Base-by-base conservation (phyloP, 192 early-diverging fungal genomes). In the Backusella luteola region DNA sequence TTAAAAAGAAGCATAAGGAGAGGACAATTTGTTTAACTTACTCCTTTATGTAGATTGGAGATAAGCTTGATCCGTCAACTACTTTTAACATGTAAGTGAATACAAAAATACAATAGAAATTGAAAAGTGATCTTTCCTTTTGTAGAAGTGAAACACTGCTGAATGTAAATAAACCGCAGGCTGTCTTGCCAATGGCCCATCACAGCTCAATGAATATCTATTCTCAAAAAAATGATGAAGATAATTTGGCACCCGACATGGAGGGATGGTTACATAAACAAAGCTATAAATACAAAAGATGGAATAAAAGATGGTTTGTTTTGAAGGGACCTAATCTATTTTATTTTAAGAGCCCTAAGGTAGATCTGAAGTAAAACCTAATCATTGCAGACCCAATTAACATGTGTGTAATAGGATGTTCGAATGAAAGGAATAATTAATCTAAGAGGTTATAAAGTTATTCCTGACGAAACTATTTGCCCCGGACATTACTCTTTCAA, bases 401-500 rank as follows among this genome's bases (percentile, higher is more conserved):
- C 56, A 12, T 63, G 2, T 63, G 56, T 11, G 26, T 29, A 29
- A 19, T 42, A 77, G 76, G 79, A 87, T 52, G 77, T 79, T 29
- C 67, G 84, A 46, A 89, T 85, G 78, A 90, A 87, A 67, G 90
- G 89, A 34, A 83, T 84, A 7, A 87, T 91, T 49, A 87, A 91
- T 79, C 49, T 91, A 23, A 76, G 82, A 63, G 90, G 90, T 32
- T 91, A 91, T 69, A 83, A 83, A 34, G 84, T 91, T 23, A 78
- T 89, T 11, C 77, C 79, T 12, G 90, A 91, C 67, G 87, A 88
- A 38, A 85, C 87, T 46, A 88, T 90, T 42, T 80, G 77, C 53
- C 69, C 85, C 3, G 90, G 90, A 35, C 89, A 91, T 69, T 91
- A 87, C 59, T 87, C 86, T 46, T 91, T 91, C 69, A 90, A 87